These are phyloP conservation scores for Pythium utonaiense DNA, from an alignment of 352 stramenopile genomes.

Conservation along the genomic window DNA sequence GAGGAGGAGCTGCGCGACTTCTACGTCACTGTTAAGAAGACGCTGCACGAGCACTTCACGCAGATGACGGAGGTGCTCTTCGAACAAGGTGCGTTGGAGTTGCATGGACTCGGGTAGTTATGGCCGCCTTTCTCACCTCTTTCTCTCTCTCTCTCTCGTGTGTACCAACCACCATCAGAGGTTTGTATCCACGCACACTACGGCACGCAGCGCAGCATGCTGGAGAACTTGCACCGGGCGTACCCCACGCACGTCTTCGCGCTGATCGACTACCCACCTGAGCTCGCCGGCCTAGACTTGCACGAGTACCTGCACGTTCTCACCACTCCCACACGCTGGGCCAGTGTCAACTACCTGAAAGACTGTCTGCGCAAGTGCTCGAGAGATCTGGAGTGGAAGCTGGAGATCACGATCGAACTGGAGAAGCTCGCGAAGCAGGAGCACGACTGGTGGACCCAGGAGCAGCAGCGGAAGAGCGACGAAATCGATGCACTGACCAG, in stretches of 20 bases:
- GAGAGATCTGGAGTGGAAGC: constrained; percentile 80
- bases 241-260: constrained; percentile 30
- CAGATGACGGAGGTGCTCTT: constrained; percentile 38
- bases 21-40: constrained; percentile 28
- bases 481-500: constrained; percentile 77
- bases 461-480: constrained; percentile 52
- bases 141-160: too few species aligned
- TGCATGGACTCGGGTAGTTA: background rate
- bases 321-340: constrained; percentile 60
- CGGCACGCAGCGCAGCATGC: constrained; percentile 23
- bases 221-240: constrained; percentile 24
- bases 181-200: constrained; percentile 35
- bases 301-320: constrained; percentile 63
- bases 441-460: constrained; percentile 33
- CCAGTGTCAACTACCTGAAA: constrained; percentile 80
- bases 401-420: constrained; percentile 59
- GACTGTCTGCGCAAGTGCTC: constrained; percentile 71
- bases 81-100: constrained; percentile 25
- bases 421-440: constrained; percentile 71
- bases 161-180: constrained; percentile 3
- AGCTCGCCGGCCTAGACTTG: constrained; percentile 54
- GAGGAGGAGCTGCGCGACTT: constrained; percentile 24
- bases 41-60: constrained; percentile 31
- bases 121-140: background rate
- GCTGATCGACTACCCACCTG: constrained; percentile 70